A percentile compares a stretch with the other conserved stretches of the same genome.
These are phyloP conservation scores for Nigrospora oryzae DNA, from an alignment of 2,329 filamentous ascomycete genomes.

Conservation along the genomic window DNA sequence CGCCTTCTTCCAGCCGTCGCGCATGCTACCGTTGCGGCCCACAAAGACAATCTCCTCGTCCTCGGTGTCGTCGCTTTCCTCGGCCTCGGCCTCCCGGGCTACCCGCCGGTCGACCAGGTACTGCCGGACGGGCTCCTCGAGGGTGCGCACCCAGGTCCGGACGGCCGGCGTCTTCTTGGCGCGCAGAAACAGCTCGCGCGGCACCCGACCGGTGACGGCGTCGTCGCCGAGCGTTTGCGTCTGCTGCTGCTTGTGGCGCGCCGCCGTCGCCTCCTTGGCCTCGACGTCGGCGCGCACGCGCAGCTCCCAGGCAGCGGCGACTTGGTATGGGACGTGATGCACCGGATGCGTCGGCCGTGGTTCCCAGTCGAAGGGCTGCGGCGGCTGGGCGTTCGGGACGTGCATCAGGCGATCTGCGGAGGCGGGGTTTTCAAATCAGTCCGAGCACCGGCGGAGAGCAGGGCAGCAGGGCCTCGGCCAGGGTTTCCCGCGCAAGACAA, in stretches of 20 bases:
- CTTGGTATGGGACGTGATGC: slow-evolving; percentile 75
- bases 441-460: not conserved
- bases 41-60: slow-evolving; percentile 78
- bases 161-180: slow-evolving; percentile 75
- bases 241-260: slow-evolving; percentile 36
- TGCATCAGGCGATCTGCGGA: slow-evolving; percentile 70
- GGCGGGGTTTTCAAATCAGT: not conserved
- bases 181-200: slow-evolving; percentile 70
- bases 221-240: slow-evolving; percentile 27
- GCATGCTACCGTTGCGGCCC: slow-evolving; percentile 57
- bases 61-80: slow-evolving; percentile 17
- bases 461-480: not conserved
- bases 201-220: slow-evolving; percentile 50
- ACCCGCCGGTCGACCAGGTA: slow-evolving; percentile 57
- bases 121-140: slow-evolving; percentile 75
- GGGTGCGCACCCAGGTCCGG: slow-evolving; percentile 68
- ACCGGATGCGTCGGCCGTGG: slow-evolving; percentile 74
- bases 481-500: not conserved
- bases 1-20: slow-evolving; percentile 40
- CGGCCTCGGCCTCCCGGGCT: slow-evolving; percentile 23
- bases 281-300: slow-evolving; percentile 38
- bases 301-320: slow-evolving; percentile 47
- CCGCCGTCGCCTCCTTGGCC: slow-evolving; percentile 29
- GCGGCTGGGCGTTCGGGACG: slow-evolving; percentile 81
- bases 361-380: slow-evolving; percentile 74